Percentiles rank a stretch among this genome's conserved stretches.
Conservation (phyloP, 2,329 filamentous ascomycete genomes). For the Furcasterigmium furcatum region DNA sequence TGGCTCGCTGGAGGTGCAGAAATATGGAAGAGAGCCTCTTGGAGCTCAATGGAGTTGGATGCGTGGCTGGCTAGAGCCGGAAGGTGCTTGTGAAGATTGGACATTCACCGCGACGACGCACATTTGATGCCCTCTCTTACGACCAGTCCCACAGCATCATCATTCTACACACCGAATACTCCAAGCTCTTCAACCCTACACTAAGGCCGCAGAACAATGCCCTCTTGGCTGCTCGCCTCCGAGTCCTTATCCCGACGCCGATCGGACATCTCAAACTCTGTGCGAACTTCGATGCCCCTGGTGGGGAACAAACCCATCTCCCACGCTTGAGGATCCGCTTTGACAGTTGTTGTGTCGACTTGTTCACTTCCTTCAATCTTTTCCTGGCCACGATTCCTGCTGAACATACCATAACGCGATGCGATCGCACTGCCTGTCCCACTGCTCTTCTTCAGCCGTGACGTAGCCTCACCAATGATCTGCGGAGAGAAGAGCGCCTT, state of each 20-base stretch:
- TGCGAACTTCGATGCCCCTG: background rate
- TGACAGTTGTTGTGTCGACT: background rate
- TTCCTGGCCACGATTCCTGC: background rate
- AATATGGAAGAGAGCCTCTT: constrained; percentile 9
- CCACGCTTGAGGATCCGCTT: background rate
- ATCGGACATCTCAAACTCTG: background rate
- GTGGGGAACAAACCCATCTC: background rate
- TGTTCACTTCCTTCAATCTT: background rate
- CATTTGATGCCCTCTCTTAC: too few relatives aligned
- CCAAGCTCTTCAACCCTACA: too few relatives aligned
- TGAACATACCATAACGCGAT: background rate
- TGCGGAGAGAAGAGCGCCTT: constrained; percentile 41
- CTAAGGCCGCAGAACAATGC: background rate
- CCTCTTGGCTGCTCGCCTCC: background rate
- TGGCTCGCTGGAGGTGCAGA: constrained; percentile 8
- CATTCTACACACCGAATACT: too few relatives aligned
- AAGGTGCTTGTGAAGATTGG: too few relatives aligned
- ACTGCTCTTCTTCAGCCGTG: background rate
- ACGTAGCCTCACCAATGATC: constrained; percentile 4
- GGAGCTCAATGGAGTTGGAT: constrained; percentile 9
- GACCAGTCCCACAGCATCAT: too few relatives aligned
- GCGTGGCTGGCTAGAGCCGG: too few relatives aligned
- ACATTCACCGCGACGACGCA: too few relatives aligned
- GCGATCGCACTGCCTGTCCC: background rate
- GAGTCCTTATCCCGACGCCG: background rate